phyloP scores from a whole-genome alignment of 225 moss, liverwort and hornwort genomes.

The Physcomitrellopsis africana region DNA sequence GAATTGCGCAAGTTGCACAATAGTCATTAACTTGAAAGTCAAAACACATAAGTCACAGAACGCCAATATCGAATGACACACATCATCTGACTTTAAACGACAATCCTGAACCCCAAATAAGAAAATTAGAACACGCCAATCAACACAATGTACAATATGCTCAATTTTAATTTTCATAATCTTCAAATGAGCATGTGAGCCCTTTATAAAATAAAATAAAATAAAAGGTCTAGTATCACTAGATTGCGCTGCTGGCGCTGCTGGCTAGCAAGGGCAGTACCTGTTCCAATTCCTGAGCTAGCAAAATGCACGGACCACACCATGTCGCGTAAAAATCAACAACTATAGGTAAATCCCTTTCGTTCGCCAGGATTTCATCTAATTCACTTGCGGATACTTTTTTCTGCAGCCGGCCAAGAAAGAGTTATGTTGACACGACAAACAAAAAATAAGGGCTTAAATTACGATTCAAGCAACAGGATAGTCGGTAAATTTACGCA shows the following conservation, averaged over 20 bases:
- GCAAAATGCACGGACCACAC: slow-evolving; percentile 97
- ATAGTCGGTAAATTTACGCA: neutral
- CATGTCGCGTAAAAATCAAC: slow-evolving; percentile 98
- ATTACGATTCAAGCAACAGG: slow-evolving; percentile 2
- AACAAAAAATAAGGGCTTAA: slow-evolving; percentile 4
- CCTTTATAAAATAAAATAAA: too few species aligned
- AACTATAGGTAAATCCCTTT: slow-evolving; percentile 87
- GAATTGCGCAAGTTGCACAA: neutral
- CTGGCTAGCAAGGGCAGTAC: slow-evolving; percentile 35
- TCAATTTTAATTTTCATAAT: too few species aligned
- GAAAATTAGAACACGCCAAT: too few species aligned
- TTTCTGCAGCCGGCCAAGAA: slow-evolving; percentile 55
- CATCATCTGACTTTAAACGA: too few species aligned
- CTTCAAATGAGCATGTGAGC: too few species aligned
- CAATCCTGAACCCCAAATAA: too few species aligned
- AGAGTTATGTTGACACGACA: slow-evolving; percentile 19
- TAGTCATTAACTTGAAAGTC: neutral
- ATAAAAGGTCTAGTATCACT: neutral
- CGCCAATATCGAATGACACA: too few species aligned
- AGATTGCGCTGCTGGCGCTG: neutral
- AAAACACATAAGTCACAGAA: too few species aligned
- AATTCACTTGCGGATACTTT: slow-evolving; percentile 91
- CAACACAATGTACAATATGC: too few species aligned
- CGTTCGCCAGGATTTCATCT: slow-evolving; percentile 84
- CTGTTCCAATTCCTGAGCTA: slow-evolving; percentile 93